Percentiles rank a stretch among this genome's conserved stretches.
Conservation (phyloP, 2,329 filamentous ascomycete species). For the Neocatenulostroma microsporum region DNA sequence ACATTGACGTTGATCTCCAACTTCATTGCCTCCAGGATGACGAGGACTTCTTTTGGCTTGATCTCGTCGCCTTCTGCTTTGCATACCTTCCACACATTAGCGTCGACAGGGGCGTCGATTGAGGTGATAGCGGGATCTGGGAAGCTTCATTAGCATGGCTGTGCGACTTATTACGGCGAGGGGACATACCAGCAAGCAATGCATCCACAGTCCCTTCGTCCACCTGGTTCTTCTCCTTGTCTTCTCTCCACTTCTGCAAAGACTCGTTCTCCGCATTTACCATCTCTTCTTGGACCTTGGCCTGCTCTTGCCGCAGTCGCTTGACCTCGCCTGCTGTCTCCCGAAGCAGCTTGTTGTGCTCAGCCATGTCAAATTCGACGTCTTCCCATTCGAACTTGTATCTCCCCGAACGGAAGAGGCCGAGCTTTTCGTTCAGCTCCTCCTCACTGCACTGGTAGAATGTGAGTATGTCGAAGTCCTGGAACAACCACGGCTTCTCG, state of each 20-base stretch:
- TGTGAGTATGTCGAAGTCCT: conserved; percentile 50
- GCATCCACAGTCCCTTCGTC: conserved; percentile 44
- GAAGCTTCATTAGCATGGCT: too few relatives aligned
- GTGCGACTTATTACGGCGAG: background rate
- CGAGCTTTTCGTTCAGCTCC: conserved; percentile 44
- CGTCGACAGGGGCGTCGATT: conserved; percentile 38
- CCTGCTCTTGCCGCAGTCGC: conserved; percentile 41
- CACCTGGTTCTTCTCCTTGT: conserved; percentile 37
- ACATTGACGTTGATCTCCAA: conserved; percentile 39
- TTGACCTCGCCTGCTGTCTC: conserved; percentile 43
- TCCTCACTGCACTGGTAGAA: conserved; percentile 48
- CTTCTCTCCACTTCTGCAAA: conserved; percentile 35
- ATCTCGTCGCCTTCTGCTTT: conserved; percentile 32
- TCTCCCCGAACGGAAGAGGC: conserved; percentile 42
- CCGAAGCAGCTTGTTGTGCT: conserved; percentile 44
- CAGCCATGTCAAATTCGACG: conserved; percentile 48
- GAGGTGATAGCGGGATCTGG: conserved; percentile 30
- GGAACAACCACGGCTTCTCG: conserved; percentile 47
- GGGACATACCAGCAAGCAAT: conserved; percentile 38
- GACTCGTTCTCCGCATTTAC: conserved; percentile 41
- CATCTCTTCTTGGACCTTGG: conserved; percentile 42
- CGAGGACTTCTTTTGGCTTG: conserved; percentile 29
- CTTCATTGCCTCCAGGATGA: conserved; percentile 43
- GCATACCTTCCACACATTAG: conserved; percentile 41
- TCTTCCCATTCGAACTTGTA: conserved; percentile 47